These are phyloP conservation scores for Malassezia pachydermatis DNA, from an alignment of 1,284 basidiomycete species.

Conservation along the genomic window DNA sequence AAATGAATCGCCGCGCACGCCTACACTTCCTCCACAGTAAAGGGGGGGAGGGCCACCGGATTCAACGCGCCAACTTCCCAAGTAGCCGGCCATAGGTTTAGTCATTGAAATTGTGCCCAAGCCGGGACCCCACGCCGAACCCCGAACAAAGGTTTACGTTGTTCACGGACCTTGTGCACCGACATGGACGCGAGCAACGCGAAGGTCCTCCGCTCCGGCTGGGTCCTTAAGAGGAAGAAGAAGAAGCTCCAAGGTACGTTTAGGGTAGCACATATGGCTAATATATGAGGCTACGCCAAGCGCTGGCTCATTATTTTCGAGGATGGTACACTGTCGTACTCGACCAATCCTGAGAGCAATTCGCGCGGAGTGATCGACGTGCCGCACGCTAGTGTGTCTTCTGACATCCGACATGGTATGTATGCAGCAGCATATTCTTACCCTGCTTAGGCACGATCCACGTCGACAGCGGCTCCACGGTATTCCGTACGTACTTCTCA, in stretches of 20 bases:
- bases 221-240: slow-evolving; percentile 48
- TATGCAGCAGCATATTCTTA: background rate
- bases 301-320: slow-evolving; percentile 41
- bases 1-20: slow-evolving; percentile 13
- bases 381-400: slow-evolving; percentile 42
- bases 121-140: too few species aligned
- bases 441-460: slow-evolving; percentile 38
- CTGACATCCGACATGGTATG: slow-evolving; percentile 33
- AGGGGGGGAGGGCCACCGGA: too few species aligned
- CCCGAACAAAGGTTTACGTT: background rate
- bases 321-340: slow-evolving; percentile 40
- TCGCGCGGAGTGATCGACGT: slow-evolving; percentile 44
- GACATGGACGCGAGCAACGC: slow-evolving; percentile 12
- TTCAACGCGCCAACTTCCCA: too few species aligned
- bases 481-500: slow-evolving; percentile 28
- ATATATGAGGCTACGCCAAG: slow-evolving; percentile 39
- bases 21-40: too few species aligned
- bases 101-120: too few species aligned
- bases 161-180: background rate
- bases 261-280: background rate
- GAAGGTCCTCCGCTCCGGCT: slow-evolving; percentile 35
- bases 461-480: slow-evolving; percentile 41
- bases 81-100: too few species aligned
- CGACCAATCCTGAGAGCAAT: slow-evolving; percentile 33
- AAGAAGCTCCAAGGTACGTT: slow-evolving; percentile 44